phyloP scores from a whole-genome alignment of 305 asterid genomes.

The Fraxinus latifolia region DNA sequence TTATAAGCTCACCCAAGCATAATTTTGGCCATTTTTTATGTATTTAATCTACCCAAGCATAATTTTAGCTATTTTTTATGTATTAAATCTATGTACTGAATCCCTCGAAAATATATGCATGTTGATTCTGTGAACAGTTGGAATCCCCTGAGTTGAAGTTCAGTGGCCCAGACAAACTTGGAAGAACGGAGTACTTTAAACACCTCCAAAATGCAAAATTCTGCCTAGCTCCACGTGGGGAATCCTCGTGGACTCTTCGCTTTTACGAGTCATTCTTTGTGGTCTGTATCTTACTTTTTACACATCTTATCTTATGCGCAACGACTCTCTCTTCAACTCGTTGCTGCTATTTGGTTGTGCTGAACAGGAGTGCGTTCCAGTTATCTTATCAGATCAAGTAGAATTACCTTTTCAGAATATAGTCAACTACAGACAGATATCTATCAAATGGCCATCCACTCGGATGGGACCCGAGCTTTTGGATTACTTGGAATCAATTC shows the following conservation, averaged over 20 bases:
- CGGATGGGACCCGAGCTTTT: constrained; percentile 63
- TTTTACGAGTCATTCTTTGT: constrained; percentile 95
- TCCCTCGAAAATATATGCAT: constrained; percentile 34
- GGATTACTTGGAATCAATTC: constrained; percentile 80
- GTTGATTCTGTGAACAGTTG: constrained; percentile 76
- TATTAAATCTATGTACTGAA: constrained; percentile 21
- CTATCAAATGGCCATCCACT: constrained; percentile 91
- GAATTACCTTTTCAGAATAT: constrained; percentile 85
- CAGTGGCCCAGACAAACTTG: constrained; percentile 88
- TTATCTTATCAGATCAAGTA: constrained; percentile 75
- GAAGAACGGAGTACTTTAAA: constrained; percentile 69
- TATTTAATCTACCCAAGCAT: neutral
- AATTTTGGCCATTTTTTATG: neutral
- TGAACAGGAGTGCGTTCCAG: constrained; percentile 91
- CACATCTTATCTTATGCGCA: neutral
- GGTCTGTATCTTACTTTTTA: constrained; percentile 43
- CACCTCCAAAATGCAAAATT: constrained; percentile 92
- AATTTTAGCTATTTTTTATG: neutral
- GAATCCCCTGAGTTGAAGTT: constrained; percentile 98
- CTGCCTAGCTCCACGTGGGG: constrained; percentile 97
- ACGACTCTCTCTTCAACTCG: constrained; percentile 8
- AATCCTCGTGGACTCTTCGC: constrained; percentile 98
- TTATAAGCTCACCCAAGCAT: neutral
- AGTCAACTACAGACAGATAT: constrained; percentile 66
- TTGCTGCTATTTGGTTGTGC: constrained; percentile 23